Conservation (phyloP, 2,329 filamentous ascomycete genomes). For the Fusarium annulatum region DNA sequence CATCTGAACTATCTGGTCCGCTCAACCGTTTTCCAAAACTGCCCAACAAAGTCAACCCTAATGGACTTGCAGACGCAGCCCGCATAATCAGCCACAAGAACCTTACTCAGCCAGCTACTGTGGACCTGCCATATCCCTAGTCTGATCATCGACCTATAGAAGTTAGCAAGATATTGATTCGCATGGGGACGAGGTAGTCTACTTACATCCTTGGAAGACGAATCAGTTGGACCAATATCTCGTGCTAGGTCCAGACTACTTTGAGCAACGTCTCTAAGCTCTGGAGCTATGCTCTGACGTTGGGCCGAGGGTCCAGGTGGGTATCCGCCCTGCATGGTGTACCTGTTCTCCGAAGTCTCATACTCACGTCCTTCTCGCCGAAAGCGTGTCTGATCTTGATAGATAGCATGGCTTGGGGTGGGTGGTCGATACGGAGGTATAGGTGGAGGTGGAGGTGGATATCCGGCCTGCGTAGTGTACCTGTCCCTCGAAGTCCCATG, state of each 20-base stretch:
- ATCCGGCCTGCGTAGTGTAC: not conserved
- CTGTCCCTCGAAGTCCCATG: not conserved
- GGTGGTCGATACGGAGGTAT: not conserved
- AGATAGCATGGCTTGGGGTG: fast-evolving
- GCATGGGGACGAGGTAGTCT: too few relatives aligned
- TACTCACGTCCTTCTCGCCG: fast-evolving
- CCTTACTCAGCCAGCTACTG: too few relatives aligned
- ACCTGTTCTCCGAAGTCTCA: not conserved
- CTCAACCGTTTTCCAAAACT: not conserved
- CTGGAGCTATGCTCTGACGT: fast-evolving
- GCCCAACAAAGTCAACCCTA: not conserved
- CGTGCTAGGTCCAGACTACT: fast-evolving
- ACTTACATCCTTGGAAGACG: not conserved
- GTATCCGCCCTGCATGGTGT: not conserved
- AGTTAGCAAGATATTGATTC: not conserved
- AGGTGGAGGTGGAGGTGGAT: too few relatives aligned
- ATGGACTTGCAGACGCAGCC: too few relatives aligned
- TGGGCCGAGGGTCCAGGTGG: too few relatives aligned
- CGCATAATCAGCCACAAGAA: fast-evolving
- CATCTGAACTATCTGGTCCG: not conserved
- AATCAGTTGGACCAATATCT: fast-evolving
- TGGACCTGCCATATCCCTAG: too few relatives aligned
- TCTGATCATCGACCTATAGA: not conserved
- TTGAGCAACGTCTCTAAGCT: not conserved
- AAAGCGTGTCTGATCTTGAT: not conserved